Base-by-base conservation (phyloP, 139 green algal species). In the Tetratostichococcus sp. region DNA sequence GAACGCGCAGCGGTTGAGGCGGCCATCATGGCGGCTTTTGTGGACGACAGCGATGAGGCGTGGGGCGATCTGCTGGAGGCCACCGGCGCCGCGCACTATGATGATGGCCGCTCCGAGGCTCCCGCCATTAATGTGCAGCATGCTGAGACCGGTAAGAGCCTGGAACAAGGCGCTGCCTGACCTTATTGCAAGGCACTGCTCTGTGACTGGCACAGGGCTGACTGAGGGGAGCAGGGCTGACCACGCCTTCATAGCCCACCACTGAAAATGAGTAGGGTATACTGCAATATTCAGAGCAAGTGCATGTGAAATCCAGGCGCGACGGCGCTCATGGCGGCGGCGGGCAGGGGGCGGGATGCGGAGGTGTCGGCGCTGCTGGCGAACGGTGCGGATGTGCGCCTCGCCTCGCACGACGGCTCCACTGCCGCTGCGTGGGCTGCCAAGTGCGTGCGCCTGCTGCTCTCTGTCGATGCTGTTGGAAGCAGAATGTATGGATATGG, bases 281-380 rank as follows among this genome's bases (percentile, higher is more conserved):
- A n/a, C n/a, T n/a, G n/a, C n/a, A n/a, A n/a, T n/a, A n/a, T n/a
- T n/a, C n/a, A n/a, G n/a, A n/a, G n/a, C n/a, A n/a, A n/a, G n/a
- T n/a, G n/a, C n/a, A n/a, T n/a, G n/a, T n/a, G n/a, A n/a, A n/a
- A n/a, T 77, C 58, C 86, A 70, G 89, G 91, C 19, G 86, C 88
- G 6, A 95, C 91, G 2, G 77, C 89, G 0, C 76, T 96, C 26
- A 94, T 96, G 90, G 88, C 86, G 31, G 87, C 88, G 1, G 90
- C 90, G 6, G 90, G 87, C 35, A 90, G 93, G 35, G 88, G 88
- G 4, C 78, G 87, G 11, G 30, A 79, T 43, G 83, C 86, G 28
- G 84, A 89, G 16, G 82, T 91, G 25, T 39, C 43, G 11, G 74
- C 73, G n/a, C 80, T 97, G 68, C 79, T 96, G 59, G 74, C 78